Conservation (phyloP, 2,329 filamentous ascomycete species). For the Neodidymelliopsis sp. region DNA sequence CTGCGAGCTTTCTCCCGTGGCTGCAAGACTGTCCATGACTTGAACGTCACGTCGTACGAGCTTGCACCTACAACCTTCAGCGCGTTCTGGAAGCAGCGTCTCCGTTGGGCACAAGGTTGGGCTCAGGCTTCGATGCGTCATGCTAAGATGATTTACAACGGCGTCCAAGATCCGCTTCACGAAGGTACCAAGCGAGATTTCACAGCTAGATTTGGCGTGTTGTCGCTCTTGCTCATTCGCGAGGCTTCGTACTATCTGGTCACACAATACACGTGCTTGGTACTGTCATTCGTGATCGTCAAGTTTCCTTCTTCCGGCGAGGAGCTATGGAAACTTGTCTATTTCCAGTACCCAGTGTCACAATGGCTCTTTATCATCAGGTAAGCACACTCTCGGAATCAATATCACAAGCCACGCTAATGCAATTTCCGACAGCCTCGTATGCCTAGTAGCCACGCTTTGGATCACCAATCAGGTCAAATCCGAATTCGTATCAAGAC, state of each 20-base stretch:
- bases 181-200: conserved; percentile 42
- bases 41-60: conserved; percentile 59
- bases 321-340: conserved; percentile 52
- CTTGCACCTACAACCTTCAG: conserved; percentile 55
- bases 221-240: conserved; percentile 56
- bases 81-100: conserved; percentile 59
- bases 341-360: conserved; percentile 58
- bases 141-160: conserved; percentile 53
- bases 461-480: conserved; percentile 57
- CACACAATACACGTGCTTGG: conserved; percentile 57
- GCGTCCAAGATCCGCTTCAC: conserved; percentile 43
- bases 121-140: conserved; percentile 57
- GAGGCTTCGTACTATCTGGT: conserved; percentile 59
- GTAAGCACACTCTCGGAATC: conserved; percentile 35
- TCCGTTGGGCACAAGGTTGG: conserved; percentile 62
- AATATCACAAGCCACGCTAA: conserved; percentile 19
- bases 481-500: conserved; percentile 55
- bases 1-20: conserved; percentile 55
- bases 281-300: conserved; percentile 55
- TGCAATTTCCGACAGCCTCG: conserved; percentile 40
- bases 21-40: conserved; percentile 56
- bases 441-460: conserved; percentile 55
- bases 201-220: conserved; percentile 52
- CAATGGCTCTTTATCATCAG: conserved; percentile 57
- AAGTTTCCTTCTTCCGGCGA: conserved; percentile 52